Conservation (phyloP, 257 asterid genomes). For the Jasminum sambac region DNA sequence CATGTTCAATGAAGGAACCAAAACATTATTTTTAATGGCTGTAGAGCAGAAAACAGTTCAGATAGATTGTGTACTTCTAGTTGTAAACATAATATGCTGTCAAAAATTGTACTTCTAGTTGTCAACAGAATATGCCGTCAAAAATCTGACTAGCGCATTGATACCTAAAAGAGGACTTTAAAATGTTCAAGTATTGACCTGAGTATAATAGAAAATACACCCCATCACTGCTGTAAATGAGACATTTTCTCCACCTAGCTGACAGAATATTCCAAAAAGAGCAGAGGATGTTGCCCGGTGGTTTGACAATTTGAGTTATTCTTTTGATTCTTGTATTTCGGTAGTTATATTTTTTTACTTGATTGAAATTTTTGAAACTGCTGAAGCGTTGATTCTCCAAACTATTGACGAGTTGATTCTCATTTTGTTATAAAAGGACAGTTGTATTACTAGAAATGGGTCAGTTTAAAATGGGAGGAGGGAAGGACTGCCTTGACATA, state of each 20-base stretch:
- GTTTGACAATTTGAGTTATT: background rate
- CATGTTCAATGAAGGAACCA: background rate
- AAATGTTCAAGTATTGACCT: background rate
- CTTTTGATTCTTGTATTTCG: background rate
- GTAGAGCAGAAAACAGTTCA: background rate
- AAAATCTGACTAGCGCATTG: background rate
- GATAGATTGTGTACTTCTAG: background rate
- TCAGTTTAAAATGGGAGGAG: background rate
- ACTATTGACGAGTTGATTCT: background rate
- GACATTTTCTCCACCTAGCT: background rate
- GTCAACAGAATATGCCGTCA: background rate
- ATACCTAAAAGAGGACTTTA: background rate
- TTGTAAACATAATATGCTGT: background rate
- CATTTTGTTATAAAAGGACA: background rate
- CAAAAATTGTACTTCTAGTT: background rate
- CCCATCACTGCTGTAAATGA: too few relatives aligned
- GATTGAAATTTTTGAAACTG: background rate
- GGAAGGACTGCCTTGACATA: background rate
- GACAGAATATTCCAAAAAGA: background rate
- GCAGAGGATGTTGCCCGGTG: background rate
- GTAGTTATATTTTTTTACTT: background rate
- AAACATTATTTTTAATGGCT: background rate
- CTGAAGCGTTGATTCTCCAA: background rate
- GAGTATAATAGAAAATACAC: background rate
- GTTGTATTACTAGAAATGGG: background rate